Conservation (phyloP, 2,329 filamentous ascomycete species). For the Alternaria novae-zelandiae region DNA sequence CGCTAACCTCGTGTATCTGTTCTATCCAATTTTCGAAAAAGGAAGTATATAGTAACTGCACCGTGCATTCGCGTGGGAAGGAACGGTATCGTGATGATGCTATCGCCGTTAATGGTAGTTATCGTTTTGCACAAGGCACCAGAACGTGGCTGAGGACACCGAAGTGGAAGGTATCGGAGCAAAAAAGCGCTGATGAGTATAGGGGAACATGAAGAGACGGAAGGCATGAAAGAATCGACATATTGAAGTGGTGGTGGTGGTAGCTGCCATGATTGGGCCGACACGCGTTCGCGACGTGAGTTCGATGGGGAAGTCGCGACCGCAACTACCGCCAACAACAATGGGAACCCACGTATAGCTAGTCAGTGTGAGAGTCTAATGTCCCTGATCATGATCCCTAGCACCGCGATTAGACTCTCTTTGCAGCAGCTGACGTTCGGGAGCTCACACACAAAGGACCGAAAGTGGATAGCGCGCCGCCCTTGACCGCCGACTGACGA, state of each 20-base stretch:
- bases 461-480: constrained; percentile 11
- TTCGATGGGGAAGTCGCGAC: neutral
- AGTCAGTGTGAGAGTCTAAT: neutral
- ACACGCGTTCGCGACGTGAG: neutral
- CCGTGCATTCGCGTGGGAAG: neutral
- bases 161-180: neutral
- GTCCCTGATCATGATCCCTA: neutral
- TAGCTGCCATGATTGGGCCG: neutral
- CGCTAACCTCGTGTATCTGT: neutral
- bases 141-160: neutral
- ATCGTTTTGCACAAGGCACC: neutral
- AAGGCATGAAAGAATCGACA: rapidly evolving
- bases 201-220: no score
- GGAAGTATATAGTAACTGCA: neutral
- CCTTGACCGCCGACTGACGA: constrained; percentile 9
- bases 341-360: neutral
- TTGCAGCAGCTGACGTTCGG: constrained; percentile 5
- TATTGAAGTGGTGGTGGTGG: neutral
- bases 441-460: constrained; percentile 5
- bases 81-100: neutral
- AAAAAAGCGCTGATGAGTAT: rapidly evolving
- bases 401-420: neutral
- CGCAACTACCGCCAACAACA: neutral
- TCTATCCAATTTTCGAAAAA: neutral
- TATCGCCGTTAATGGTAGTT: neutral